Evolutionary conservation across 768 basidiomycete species (phyloP).

Genomic region (Tricholomella constricta): DNA sequence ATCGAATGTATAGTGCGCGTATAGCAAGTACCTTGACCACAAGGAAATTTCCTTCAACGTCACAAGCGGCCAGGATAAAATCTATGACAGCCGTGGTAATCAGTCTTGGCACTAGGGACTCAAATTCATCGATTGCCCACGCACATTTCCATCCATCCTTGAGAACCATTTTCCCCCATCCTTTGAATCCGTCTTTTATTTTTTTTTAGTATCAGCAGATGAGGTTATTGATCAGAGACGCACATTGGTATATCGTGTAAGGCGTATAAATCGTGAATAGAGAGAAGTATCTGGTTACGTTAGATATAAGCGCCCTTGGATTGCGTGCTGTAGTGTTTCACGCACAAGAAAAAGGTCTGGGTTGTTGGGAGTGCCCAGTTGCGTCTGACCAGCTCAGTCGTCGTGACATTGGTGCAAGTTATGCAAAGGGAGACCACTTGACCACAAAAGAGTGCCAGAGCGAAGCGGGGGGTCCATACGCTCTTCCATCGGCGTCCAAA

Average conservation of each 20-base stretch:
- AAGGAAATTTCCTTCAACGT: constrained; percentile 88
- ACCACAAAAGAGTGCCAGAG: constrained; percentile 70
- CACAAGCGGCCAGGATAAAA: constrained; percentile 73
- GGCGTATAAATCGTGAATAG: constrained; percentile 79
- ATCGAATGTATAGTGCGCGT: background rate
- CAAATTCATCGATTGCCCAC: constrained; percentile 18
- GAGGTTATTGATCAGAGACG: constrained; percentile 24
- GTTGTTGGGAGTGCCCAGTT: constrained; percentile 80
- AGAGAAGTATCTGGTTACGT: constrained; percentile 65
- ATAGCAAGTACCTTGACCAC: constrained; percentile 62
- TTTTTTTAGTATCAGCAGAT: constrained; percentile 1
- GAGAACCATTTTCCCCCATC: constrained; percentile 74
- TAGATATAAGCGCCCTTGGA: background rate
- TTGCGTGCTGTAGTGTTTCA: constrained; percentile 11
- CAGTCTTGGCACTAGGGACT: background rate
- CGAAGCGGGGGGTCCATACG: constrained; percentile 77
- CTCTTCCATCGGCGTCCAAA: constrained; percentile 65
- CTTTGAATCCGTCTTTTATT: constrained; percentile 72
- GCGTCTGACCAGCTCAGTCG: constrained; percentile 69
- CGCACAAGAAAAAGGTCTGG: constrained; percentile 82
- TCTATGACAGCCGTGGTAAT: constrained; percentile 43
- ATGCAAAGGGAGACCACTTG: constrained; percentile 88
- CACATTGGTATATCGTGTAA: constrained; percentile 88
- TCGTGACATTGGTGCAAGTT: constrained; percentile 86
- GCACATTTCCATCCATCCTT: constrained; percentile 88